These are phyloP conservation scores for Arctostaphylos glauca DNA, from an alignment of 148 eudicot species.

Conservation along the genomic window DNA sequence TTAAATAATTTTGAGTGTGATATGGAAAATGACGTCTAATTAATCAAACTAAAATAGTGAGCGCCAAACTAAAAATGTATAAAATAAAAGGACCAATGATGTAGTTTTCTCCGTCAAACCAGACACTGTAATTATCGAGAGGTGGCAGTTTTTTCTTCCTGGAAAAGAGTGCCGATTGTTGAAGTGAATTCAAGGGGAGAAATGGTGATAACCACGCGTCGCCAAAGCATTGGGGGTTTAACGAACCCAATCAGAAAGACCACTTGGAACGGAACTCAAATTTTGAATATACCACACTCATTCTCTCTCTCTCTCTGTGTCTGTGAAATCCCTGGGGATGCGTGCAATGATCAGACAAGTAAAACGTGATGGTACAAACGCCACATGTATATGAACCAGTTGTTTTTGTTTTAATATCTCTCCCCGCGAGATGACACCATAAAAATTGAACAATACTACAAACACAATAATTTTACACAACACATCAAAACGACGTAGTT, in stretches of 20 bases:
- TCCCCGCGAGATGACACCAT: too few species aligned
- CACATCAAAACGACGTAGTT: too few species aligned
- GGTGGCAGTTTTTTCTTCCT: background rate
- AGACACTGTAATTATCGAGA: background rate
- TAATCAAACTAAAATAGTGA: background rate
- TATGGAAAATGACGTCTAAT: background rate
- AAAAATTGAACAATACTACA: too few species aligned
- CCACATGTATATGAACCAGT: background rate
- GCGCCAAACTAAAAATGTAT: background rate
- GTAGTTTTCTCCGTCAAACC: background rate
- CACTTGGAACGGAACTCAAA: background rate
- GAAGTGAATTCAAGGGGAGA: background rate
- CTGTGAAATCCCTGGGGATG: background rate
- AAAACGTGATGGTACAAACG: background rate
- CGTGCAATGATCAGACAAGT: background rate
- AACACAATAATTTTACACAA: too few species aligned
- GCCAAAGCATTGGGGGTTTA: background rate
- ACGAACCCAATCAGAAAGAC: background rate
- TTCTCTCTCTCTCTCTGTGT: background rate
- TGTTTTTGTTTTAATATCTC: too few species aligned
- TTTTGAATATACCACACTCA: background rate
- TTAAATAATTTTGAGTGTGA: background rate
- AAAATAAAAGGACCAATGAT: background rate
- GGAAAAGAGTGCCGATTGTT: background rate
- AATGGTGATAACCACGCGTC: background rate